These are phyloP conservation scores for Umbilicaria muhlenbergii DNA, from an alignment of 495 filamentous ascomycete genomes.

Conservation along the genomic window DNA sequence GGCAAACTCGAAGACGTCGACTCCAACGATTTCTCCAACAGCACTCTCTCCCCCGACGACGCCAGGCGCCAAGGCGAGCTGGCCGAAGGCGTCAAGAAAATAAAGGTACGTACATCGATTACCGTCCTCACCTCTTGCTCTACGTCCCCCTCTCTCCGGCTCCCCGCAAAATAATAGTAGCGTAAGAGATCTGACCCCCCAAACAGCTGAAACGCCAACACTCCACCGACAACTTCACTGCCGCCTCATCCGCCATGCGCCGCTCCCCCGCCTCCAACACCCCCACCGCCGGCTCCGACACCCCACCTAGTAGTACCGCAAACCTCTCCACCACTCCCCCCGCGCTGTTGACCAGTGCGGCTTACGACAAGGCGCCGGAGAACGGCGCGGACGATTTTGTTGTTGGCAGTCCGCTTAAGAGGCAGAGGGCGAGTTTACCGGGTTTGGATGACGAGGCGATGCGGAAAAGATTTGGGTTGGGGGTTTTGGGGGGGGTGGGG, in stretches of 20 bases:
- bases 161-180: not conserved
- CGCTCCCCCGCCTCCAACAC: slow-evolving; percentile 29
- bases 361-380: slow-evolving; percentile 16
- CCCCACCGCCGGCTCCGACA: slow-evolving; percentile 26
- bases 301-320: slow-evolving; percentile 21
- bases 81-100: slow-evolving; percentile 78
- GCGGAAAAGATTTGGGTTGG: slow-evolving; percentile 26
- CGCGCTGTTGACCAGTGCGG: slow-evolving; percentile 17
- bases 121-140: too few relatives aligned
- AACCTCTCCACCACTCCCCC: slow-evolving; percentile 10
- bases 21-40: slow-evolving; percentile 45
- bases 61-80: slow-evolving; percentile 70
- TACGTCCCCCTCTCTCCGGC: too few relatives aligned
- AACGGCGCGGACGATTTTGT: slow-evolving; percentile 33
- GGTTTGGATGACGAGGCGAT: slow-evolving; percentile 40
- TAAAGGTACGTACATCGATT: slow-evolving; percentile 49
- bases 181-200: slow-evolving; percentile 5
- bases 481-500: not conserved
- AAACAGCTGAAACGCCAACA: slow-evolving; percentile 85
- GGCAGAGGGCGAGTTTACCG: slow-evolving; percentile 57
- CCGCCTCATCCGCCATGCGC: slow-evolving; percentile 23
- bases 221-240: slow-evolving; percentile 58
- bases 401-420: slow-evolving; percentile 72
- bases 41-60: slow-evolving; percentile 56
- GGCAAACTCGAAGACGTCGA: slow-evolving; percentile 60